Conservation (phyloP, 192 early-diverging fungal genomes). For the Spizellomyces sp. region DNA sequence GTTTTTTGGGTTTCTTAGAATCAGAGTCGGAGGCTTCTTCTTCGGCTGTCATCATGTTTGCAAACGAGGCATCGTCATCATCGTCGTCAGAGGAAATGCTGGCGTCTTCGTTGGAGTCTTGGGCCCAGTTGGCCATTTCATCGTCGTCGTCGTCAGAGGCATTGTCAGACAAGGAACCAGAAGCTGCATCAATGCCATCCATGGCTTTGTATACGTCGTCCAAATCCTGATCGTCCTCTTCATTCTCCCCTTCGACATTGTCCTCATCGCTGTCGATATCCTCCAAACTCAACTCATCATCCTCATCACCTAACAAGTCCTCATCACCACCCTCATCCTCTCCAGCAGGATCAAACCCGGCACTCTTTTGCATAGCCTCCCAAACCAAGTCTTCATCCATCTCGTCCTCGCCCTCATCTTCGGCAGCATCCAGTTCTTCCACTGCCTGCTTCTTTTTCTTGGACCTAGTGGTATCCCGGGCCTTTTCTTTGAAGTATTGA, state of each 20-base stretch:
- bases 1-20: conserved; percentile 44
- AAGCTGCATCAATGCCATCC: conserved; percentile 25
- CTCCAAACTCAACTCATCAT: conserved; percentile 59
- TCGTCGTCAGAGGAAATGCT: background rate
- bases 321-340: conserved; percentile 41
- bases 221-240: conserved; percentile 42
- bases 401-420: conserved; percentile 49
- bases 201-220: conserved; percentile 23
- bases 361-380: conserved; percentile 77
- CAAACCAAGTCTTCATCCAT: conserved; percentile 86
- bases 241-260: conserved; percentile 44
- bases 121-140: conserved; percentile 31
- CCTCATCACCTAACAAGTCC: conserved; percentile 24
- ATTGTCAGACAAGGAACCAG: no score
- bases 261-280: conserved; percentile 43
- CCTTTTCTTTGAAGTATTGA: conserved; percentile 72
- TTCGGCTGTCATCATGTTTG: conserved; percentile 1
- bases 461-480: conserved; percentile 30
- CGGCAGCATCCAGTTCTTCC: conserved; percentile 46
- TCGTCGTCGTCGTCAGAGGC: conserved; percentile 18
- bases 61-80: conserved; percentile 12
- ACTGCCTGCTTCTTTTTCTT: conserved; percentile 34
- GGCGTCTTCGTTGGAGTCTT: conserved; percentile 18
- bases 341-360: conserved; percentile 32
- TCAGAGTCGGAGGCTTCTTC: conserved; percentile 6